Percentiles rank a stretch among this genome's conserved stretches.
Evolutionary conservation across 306 rosid species (phyloP).

Genomic region (Canavalia gladiata): DNA sequence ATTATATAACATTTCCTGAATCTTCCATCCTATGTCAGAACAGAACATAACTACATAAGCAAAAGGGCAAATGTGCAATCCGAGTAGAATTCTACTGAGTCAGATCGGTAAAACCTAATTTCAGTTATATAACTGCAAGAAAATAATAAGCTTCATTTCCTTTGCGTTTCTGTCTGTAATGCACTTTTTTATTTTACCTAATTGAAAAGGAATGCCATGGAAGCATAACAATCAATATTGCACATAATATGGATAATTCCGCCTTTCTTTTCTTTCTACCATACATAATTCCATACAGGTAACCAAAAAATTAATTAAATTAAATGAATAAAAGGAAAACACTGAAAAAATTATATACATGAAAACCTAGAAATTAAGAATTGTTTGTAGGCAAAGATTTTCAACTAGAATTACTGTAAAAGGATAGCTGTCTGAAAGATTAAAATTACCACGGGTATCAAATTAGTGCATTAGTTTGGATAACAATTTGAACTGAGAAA

Average conservation of each 20-base stretch:
- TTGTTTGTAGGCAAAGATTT: too few species aligned
- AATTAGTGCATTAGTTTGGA: neutral
- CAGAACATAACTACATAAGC: slow-evolving; percentile 14
- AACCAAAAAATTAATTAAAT: too few species aligned
- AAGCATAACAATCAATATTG: slow-evolving; percentile 13
- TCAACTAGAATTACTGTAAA: too few species aligned
- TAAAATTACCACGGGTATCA: neutral
- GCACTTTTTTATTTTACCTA: slow-evolving; percentile 18
- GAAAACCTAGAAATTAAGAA: too few species aligned
- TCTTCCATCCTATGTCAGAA: slow-evolving; percentile 22
- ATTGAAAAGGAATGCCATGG: slow-evolving; percentile 9
- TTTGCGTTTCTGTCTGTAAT: slow-evolving; percentile 11
- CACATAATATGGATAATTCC: slow-evolving; percentile 12
- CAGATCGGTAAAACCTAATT: slow-evolving; percentile 10
- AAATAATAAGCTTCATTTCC: slow-evolving; percentile 11
- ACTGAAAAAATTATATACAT: too few species aligned
- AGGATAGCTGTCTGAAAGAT: neutral
- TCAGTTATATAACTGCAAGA: neutral
- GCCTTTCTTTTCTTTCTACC: neutral
- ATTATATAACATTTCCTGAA: neutral
- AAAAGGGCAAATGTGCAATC: slow-evolving; percentile 23
- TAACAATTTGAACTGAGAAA: neutral
- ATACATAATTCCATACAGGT: too few species aligned
- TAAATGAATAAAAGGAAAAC: neutral
- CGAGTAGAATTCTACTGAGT: slow-evolving; percentile 13